A percentile compares a stretch with the other conserved stretches of the same genome.
These are phyloP conservation scores for Pythium insidiosum DNA, from an alignment of 352 stramenopile species.

Conservation along the genomic window DNA sequence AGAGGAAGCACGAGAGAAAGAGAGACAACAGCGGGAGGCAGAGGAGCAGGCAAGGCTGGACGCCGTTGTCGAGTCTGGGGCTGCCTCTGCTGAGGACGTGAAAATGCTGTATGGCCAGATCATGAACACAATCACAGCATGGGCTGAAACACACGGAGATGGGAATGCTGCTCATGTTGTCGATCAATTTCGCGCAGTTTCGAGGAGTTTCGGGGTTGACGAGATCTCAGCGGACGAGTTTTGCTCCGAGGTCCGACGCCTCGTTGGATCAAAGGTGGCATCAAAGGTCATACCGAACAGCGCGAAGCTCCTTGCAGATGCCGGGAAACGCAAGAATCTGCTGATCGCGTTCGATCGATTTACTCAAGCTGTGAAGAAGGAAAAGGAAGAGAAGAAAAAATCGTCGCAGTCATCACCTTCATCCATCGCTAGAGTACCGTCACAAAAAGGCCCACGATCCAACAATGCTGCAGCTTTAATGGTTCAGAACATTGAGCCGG, in stretches of 20 bases:
- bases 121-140: conserved; percentile 50
- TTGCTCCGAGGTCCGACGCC: conserved; percentile 50
- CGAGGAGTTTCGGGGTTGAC: conserved; percentile 47
- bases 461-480: conserved; percentile 34
- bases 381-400: conserved; percentile 73
- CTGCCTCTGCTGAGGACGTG: conserved; percentile 28
- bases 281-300: conserved; percentile 69
- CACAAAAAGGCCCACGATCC: conserved; percentile 18
- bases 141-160: conserved; percentile 42
- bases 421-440: too few species aligned
- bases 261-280: conserved; percentile 67
- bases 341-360: conserved; percentile 56
- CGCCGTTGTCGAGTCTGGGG: conserved; percentile 7
- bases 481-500: conserved; percentile 75
- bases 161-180: conserved; percentile 37
- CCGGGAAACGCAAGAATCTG: conserved; percentile 42
- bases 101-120: conserved; percentile 59
- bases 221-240: conserved; percentile 70
- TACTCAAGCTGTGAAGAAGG: conserved; percentile 53
- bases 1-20: conserved; percentile 50
- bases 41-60: conserved; percentile 19
- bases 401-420: neutral
- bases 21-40: conserved; percentile 28
- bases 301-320: conserved; percentile 52
- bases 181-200: conserved; percentile 53